Base-by-base conservation (phyloP, 1,284 basidiomycete genomes). In the Ustilago curta region DNA sequence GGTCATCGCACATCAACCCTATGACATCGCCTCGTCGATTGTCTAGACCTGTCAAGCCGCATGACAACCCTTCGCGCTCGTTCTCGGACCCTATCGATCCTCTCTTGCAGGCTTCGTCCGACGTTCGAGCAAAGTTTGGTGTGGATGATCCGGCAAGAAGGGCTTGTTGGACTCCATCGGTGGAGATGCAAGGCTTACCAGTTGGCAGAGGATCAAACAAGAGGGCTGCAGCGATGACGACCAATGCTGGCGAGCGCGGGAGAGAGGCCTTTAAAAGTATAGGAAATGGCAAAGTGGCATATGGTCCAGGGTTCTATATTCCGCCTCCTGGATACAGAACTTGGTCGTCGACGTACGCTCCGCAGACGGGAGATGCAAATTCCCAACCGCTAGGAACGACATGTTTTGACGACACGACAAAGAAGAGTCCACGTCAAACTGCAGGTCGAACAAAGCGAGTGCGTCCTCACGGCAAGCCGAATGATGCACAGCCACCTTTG, bases 221-320 rank as follows among this genome's bases (percentile, higher is more conserved):
- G 27, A 27, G 32, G n/a, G 8, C 16, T 3, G 27, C 8, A 2
- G 18, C 1, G 27, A 35, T 7, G 32, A 11, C 32, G 9, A 35
- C 5, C 9, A 12, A 37, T 16, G 12, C 7, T 37, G 9, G 4
- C 11, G 35, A 37, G 4, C 12, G 35, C 3, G 35, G 12, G 7
- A 16, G 35, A 16, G 14, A 9, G 12, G 35, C 35, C 14, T 2
- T 16, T 9, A 37, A 37, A 5, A 16, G 35, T 37, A 14, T 37
- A 16, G 35, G 35, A 37, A 42, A 48, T 21, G 42, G n/a, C 0
- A 68, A 37, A 18, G 29, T 61, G 8, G 19, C 44, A n/a, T 62
- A 54, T 19, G 68, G 58, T 12, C 54, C 51, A 2, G 69, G 69
- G 29, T 71, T 71, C 42, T 72, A 72, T n/a, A 59, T 68, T 9